Percentiles rank a stretch among this genome's conserved stretches.
Conservation (phyloP, 768 basidiomycete species). For the Gyrodon lividus region DNA sequence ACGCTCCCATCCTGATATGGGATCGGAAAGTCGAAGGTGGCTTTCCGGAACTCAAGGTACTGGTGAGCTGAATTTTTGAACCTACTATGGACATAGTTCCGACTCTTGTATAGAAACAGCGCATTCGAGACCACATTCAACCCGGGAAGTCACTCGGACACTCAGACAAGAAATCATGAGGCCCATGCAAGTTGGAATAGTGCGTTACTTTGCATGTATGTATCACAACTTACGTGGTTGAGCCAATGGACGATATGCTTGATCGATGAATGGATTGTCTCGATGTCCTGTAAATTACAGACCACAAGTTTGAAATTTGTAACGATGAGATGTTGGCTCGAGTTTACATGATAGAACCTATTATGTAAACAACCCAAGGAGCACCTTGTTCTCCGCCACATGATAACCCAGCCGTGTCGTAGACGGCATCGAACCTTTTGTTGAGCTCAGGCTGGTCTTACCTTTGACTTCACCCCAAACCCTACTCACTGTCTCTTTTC, state of each 20-base stretch:
- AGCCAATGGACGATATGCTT: background rate
- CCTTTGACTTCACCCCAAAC: slow-evolving; percentile 8
- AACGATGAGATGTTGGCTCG: background rate
- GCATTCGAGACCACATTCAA: slow-evolving; percentile 78
- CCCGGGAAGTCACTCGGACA: slow-evolving; percentile 85
- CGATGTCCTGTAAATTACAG: background rate
- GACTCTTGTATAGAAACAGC: slow-evolving; percentile 66
- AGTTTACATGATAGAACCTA: background rate
- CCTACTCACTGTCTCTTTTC: slow-evolving; percentile 15
- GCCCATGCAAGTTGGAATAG: background rate
- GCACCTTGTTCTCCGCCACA: slow-evolving; percentile 17
- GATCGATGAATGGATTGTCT: too few relatives aligned
- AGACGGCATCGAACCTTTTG: slow-evolving; percentile 12
- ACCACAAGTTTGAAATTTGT: background rate
- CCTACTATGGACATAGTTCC: slow-evolving; percentile 1
- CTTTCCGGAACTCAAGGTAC: slow-evolving; percentile 85
- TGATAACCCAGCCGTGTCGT: slow-evolving; percentile 13
- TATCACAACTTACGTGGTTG: background rate
- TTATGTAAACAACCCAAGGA: too few relatives aligned
- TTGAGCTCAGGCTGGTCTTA: slow-evolving; percentile 23
- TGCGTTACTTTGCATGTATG: background rate
- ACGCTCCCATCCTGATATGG: slow-evolving; percentile 61
- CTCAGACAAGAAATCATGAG: slow-evolving; percentile 61
- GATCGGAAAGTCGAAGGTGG: slow-evolving; percentile 89
- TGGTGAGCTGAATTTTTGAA: slow-evolving; percentile 48